Evolutionary conservation across 768 basidiomycete genomes (phyloP), one percentile per base, ranked within the genome.

Genomic region (Daedalea quercina): DNA sequence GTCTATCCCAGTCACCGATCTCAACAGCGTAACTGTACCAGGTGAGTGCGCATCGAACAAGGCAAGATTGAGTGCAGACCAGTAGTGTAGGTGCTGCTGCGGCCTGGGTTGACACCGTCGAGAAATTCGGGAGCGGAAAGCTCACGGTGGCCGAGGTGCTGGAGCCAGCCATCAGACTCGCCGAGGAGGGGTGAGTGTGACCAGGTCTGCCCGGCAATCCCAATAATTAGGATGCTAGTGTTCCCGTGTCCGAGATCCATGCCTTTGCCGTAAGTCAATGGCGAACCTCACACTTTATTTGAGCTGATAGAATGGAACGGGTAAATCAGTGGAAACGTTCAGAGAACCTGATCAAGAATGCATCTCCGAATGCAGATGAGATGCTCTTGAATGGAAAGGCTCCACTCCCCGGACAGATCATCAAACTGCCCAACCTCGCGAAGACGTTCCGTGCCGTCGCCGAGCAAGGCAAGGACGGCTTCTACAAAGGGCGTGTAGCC

Each of bases 1-100:
- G 47, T 68, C 77, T 33, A 94, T 99, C 57, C 92, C 94, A 1
- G 69, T 79, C 12, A 83, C 79, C 6, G 84, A 95, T 67, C 72
- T 95, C 37, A 96, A 96, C 65, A 77, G 87, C n/a, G 90, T 93
- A n/a, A 91, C 90, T 3, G 90, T 92, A 12, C 90, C 90, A 60
- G 87, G 88, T 80, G 33, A 47, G 66, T 55, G 13, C 17, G 17
- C 23, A 34, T n/a, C 19, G 26, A 46, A 19, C 11, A 23, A 22
- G 15, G 24, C 13, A 11, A 46, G 25, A n/a, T 28, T 17, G 24
- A 8, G 25, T 47, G 15, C 24, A 13, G 13, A 31, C 13, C 4
- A 33, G 19, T 12, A 8, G 31, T 47, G 13, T 47, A 80, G 94
- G 95, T 47, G 87, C 90, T n/a, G 90, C 94, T 2, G 90, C 93